These are phyloP conservation scores for Xerocomellus amylosporus DNA, from an alignment of 768 basidiomycete species.

Conservation along the genomic window DNA sequence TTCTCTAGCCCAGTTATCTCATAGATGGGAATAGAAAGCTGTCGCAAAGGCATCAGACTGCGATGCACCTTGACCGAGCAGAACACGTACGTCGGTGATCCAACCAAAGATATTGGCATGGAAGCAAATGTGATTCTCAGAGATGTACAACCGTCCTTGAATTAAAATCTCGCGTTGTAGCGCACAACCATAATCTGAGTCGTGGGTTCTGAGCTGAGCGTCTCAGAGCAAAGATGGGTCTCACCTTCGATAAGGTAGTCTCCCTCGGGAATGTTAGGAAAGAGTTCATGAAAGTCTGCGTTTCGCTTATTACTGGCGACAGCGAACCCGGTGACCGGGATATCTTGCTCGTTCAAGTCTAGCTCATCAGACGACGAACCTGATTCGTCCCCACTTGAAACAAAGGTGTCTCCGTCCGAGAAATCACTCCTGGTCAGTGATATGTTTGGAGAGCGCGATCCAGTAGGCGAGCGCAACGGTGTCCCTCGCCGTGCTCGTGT, in stretches of 20 bases:
- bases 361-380: slow-evolving; percentile 35
- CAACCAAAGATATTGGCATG: slow-evolving; percentile 99
- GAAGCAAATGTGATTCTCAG: slow-evolving; percentile 99
- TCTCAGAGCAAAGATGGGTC: slow-evolving; percentile 22
- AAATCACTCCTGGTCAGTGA: slow-evolving; percentile 23
- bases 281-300: slow-evolving; percentile 93
- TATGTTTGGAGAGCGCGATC: slow-evolving; percentile 16
- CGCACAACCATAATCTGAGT: slow-evolving; percentile 93
- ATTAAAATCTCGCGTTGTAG: slow-evolving; percentile 94
- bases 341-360: slow-evolving; percentile 52
- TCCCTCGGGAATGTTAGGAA: slow-evolving; percentile 84
- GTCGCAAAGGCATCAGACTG: slow-evolving; percentile 13
- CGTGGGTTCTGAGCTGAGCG: not conserved
- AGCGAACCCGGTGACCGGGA: slow-evolving; percentile 94
- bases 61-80: not conserved
- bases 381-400: slow-evolving; percentile 31
- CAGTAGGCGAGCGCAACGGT: slow-evolving; percentile 10
- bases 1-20: slow-evolving; percentile 89
- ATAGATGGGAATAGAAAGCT: slow-evolving; percentile 86
- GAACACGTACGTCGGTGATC: slow-evolving; percentile 84
- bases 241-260: slow-evolving; percentile 97
- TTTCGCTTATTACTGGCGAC: slow-evolving; percentile 95
- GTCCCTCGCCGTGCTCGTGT: not conserved
- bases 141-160: slow-evolving; percentile 94
- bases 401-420: slow-evolving; percentile 28